Base-by-base conservation (phyloP, 108 stramenopile genomes). In the Schizochytrium sp. region DNA sequence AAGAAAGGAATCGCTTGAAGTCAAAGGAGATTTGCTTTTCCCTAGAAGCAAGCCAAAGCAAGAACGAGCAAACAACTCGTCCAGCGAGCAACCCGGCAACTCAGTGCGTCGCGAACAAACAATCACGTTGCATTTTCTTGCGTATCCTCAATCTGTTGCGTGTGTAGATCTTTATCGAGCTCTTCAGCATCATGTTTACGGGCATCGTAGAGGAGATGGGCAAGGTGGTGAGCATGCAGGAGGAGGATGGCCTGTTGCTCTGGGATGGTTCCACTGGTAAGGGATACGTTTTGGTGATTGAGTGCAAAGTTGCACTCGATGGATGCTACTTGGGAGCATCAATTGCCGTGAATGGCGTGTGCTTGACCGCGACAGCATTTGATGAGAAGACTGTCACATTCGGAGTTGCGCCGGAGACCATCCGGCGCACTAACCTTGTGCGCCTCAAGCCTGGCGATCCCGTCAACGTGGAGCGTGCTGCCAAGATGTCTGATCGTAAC, bases 171-270 rank as follows among this genome's bases (percentile, higher is more conserved):
- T 28, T 28, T 28, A 28, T 28, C 28, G 28, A 28, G 28, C 28
- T 28, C 28, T 28, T 28, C 50, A 46, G 57, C 2, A 56, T 94
- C 45, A 97, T 99, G 98, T 99, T 99, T 92, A 97, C 97, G 7
- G 99, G 99, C 55, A 99, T 99, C 91, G 95, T 99, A 13, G 99
- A 99, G 92, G 98, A 98, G 93, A 98, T 98, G 96, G 99, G 99
- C 10, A 91, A 89, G 15, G 96, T 99, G 40, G 89, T 95, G 5
- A 93, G 94, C 0, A 88, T 98, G 59, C 92, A 93, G 61, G 91
- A 94, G 76, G 90, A 94, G 57, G 93, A 95, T 59, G 97, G 96
- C 87, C 96, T 98, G 95, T 64, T 88, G 45, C 88, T 98, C 55
- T 99, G 99, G 99, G 98, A 98, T 90, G 98, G 97, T 46, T 89